Conservation (phyloP, 2,329 filamentous ascomycete genomes). For the Aspergillus eucalypticola region DNA sequence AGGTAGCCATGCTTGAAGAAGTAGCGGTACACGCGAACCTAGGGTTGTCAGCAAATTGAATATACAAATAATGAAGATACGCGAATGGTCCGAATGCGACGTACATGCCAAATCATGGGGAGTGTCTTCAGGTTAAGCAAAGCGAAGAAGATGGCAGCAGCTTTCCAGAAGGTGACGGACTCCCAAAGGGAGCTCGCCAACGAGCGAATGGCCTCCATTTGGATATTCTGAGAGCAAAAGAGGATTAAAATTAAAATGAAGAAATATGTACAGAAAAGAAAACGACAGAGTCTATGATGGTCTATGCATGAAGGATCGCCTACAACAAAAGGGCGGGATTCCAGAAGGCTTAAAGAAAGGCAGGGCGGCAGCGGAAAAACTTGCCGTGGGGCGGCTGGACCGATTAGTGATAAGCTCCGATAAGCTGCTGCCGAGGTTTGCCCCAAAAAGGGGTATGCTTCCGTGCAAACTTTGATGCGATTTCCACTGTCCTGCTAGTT, state of each 20-base stretch:
- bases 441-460: neutral
- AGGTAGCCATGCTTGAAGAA: constrained; percentile 56
- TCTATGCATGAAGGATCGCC: constrained; percentile 1
- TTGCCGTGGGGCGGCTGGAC: neutral
- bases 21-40: constrained; percentile 61
- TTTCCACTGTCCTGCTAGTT: neutral
- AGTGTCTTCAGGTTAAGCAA: constrained; percentile 31
- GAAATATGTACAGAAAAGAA: neutral
- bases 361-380: neutral
- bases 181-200: constrained; percentile 16
- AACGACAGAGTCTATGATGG: neutral
- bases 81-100: constrained; percentile 7
- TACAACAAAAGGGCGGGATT: neutral
- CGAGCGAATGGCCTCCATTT: constrained; percentile 17
- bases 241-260: neutral
- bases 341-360: neutral
- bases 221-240: neutral
- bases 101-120: constrained; percentile 35
- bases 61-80: neutral
- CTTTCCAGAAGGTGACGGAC: constrained; percentile 24
- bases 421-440: neutral
- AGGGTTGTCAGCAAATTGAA: neutral
- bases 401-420: constrained; percentile 2
- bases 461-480: neutral
- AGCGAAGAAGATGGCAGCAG: constrained; percentile 26